Percentiles rank a stretch among this genome's conserved stretches.
These are phyloP conservation scores for peach (Prunus persica) DNA, from an alignment of 306 rosid genomes.

Conservation along the genomic window DNA sequence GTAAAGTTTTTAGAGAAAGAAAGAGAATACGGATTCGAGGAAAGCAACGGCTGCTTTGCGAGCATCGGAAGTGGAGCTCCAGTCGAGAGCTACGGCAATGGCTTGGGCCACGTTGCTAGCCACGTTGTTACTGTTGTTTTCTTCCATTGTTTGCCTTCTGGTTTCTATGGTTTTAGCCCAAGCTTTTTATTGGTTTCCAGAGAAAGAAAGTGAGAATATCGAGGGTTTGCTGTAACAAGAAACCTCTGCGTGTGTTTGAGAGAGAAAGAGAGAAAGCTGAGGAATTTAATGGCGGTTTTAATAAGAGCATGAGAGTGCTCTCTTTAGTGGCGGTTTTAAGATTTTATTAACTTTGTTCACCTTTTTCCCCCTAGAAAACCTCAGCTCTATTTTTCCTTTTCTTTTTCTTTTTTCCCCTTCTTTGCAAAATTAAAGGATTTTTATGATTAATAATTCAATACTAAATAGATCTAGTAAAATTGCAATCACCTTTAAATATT, in stretches of 20 bases:
- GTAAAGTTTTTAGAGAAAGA: neutral
- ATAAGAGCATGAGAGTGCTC: neutral
- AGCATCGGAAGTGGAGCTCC: slow-evolving; percentile 68
- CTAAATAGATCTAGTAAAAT: too few relatives aligned
- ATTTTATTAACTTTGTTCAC: neutral
- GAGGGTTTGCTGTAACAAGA: neutral
- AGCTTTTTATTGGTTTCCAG: neutral
- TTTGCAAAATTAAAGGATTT: neutral
- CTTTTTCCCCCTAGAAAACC: neutral
- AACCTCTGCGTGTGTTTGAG: neutral
- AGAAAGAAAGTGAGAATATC: neutral
- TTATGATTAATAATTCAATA: too few relatives aligned
- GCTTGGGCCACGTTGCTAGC: slow-evolving; percentile 80
- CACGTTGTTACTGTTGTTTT: slow-evolving; percentile 16
- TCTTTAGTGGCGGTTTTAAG: neutral
- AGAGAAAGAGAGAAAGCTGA: neutral
- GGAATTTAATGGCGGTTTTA: neutral
- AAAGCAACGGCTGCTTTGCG: slow-evolving; percentile 71
- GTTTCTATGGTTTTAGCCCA: slow-evolving; percentile 9
- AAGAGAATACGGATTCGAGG: slow-evolving; percentile 63
- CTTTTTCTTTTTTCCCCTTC: neutral
- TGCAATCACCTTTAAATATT: too few relatives aligned
- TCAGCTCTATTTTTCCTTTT: neutral
- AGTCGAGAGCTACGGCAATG: slow-evolving; percentile 76
- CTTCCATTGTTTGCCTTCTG: slow-evolving; percentile 48